Percentiles rank a stretch among this genome's conserved stretches.
phyloP scores from a whole-genome alignment of 768 basidiomycete species.

The Suillus variegatus region DNA sequence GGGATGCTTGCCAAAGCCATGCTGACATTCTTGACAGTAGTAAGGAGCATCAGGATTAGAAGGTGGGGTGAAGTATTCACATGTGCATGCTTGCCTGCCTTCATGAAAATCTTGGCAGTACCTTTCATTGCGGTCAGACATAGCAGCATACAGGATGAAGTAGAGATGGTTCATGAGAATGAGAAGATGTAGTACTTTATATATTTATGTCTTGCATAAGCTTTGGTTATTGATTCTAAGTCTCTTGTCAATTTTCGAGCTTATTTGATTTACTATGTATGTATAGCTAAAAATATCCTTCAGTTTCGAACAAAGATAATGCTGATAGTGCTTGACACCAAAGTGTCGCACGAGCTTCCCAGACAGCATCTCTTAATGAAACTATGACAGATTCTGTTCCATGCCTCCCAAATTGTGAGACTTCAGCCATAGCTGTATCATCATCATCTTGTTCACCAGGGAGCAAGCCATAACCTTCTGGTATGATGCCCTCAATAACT shows the following conservation, averaged over 20 bases:
- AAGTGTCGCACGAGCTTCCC: constrained; percentile 15
- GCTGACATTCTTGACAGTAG: constrained; percentile 6
- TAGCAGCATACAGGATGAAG: neutral
- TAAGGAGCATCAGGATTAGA: neutral
- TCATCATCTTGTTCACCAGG: constrained; percentile 14
- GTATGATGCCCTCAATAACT: constrained; percentile 4
- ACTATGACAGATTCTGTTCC: constrained; percentile 8
- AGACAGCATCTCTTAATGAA: constrained; percentile 13
- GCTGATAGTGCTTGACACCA: constrained; percentile 17
- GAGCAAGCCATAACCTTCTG: constrained; percentile 15
- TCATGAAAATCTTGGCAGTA: neutral
- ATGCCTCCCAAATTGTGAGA: constrained; percentile 9
- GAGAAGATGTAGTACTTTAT: too few species aligned
- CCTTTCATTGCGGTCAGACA: neutral
- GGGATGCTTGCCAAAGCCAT: constrained; percentile 8
- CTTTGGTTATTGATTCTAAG: neutral
- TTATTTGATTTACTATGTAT: neutral
- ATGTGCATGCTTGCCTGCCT: neutral
- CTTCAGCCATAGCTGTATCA: constrained; percentile 11
- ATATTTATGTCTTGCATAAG: neutral
- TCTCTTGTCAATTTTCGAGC: neutral
- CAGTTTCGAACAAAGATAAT: constrained; percentile 8
- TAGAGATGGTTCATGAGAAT: neutral
- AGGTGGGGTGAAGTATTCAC: constrained; percentile 2
- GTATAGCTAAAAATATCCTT: neutral